A percentile compares a stretch with the other conserved stretches of the same genome.
Conservation (phyloP, 2,329 filamentous ascomycete species). For the Purpureocillium lavendulum region DNA sequence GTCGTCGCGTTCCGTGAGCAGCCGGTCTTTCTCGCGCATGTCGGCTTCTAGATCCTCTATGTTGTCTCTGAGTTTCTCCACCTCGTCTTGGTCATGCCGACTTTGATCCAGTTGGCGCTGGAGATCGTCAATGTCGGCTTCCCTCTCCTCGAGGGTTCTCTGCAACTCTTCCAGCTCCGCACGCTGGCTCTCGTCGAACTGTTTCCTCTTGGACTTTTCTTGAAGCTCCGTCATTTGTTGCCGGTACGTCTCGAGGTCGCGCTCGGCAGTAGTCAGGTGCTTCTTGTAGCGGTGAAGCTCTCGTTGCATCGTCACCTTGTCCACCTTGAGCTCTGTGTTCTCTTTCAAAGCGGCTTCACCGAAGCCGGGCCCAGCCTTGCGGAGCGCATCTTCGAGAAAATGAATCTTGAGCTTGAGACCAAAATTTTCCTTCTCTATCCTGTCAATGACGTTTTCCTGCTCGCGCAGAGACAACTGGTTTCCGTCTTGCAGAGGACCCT, state of each 20-base stretch:
- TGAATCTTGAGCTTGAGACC: conserved; percentile 94
- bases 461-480: conserved; percentile 89
- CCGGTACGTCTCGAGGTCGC: conserved; percentile 76
- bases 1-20: conserved; percentile 67
- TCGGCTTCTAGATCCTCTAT: conserved; percentile 70
- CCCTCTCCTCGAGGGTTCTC: conserved; percentile 46
- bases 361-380: conserved; percentile 81
- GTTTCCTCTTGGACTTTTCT: conserved; percentile 69
- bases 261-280: conserved; percentile 71
- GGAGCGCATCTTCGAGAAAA: conserved; percentile 84
- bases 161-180: conserved; percentile 51
- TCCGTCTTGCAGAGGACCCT: conserved; percentile 69
- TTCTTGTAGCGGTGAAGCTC: conserved; percentile 85
- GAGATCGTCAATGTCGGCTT: conserved; percentile 52
- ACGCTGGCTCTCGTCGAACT: conserved; percentile 62
- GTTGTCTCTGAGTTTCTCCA: conserved; percentile 63
- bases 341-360: conserved; percentile 85
- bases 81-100: conserved; percentile 46
- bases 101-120: conserved; percentile 49
- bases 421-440: conserved; percentile 98
- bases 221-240: conserved; percentile 76
- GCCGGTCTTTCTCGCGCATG: conserved; percentile 65
- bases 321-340: conserved; percentile 92
- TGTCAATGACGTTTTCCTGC: conserved; percentile 91
- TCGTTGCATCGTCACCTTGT: conserved; percentile 80